A percentile compares a stretch with the other conserved stretches of the same genome.
Evolutionary conservation across 768 basidiomycete genomes (phyloP).

Genomic region (Lactifluus subvellereus): DNA sequence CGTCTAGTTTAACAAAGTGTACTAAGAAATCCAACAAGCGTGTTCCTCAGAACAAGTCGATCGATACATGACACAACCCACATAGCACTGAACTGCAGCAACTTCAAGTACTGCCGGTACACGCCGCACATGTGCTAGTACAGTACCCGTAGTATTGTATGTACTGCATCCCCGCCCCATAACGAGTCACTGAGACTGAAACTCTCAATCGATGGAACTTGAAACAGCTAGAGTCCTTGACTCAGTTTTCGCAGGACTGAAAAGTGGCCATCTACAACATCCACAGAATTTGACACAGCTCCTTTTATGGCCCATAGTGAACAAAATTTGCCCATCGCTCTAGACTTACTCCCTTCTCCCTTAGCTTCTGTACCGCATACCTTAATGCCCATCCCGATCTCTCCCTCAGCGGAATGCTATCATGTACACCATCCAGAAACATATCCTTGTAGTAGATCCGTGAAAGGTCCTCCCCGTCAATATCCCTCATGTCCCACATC

Average conservation of each 20-base stretch:
- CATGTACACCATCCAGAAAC: background rate
- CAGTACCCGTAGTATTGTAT: too few species aligned
- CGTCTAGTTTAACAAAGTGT: too few species aligned
- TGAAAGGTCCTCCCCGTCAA: slow-evolving; percentile 1
- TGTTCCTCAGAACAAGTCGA: too few species aligned
- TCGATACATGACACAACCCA: too few species aligned
- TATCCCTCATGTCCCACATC: background rate
- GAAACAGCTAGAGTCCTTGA: background rate
- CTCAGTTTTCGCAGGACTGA: background rate
- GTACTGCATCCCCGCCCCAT: background rate
- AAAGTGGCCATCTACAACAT: too few species aligned
- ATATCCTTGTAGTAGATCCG: background rate
- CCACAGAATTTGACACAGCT: background rate
- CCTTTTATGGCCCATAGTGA: slow-evolving; percentile 9
- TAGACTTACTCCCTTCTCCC: slow-evolving; percentile 1
- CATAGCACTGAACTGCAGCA: too few species aligned
- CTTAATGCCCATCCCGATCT: slow-evolving; percentile 1
- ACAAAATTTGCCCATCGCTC: slow-evolving; percentile 15
- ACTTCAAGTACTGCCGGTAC: too few species aligned
- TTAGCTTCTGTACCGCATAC: slow-evolving; percentile 1
- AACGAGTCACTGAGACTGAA: too few species aligned
- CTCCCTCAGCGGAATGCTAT: background rate
- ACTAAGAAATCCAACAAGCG: too few species aligned
- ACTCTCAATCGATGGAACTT: too few species aligned
- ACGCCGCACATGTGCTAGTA: too few species aligned